phyloP scores from a whole-genome alignment of 225 moss, liverwort and hornwort genomes.

The Straminergon stramineum region DNA sequence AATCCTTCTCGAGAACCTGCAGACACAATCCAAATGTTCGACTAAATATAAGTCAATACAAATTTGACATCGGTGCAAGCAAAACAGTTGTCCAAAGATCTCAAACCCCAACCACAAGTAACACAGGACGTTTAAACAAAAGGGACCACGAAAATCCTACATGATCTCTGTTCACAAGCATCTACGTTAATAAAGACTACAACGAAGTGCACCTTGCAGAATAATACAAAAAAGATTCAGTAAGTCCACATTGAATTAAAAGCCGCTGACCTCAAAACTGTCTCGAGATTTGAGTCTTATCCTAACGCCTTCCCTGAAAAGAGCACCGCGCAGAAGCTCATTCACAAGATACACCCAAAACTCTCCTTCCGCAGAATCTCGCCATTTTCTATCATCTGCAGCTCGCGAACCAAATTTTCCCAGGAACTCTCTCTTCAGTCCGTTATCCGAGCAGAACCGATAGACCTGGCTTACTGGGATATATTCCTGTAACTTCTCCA shows the following conservation, averaged over 20 bases:
- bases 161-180: neutral
- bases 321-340: constrained; percentile 45
- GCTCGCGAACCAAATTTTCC: constrained; percentile 47
- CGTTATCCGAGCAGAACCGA: constrained; percentile 34
- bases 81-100: neutral
- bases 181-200: neutral
- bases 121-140: neutral
- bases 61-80: neutral
- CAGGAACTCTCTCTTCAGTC: constrained; percentile 47
- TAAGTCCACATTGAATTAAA: neutral
- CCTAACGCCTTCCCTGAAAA: constrained; percentile 50
- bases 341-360: constrained; percentile 56
- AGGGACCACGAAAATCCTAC: neutral
- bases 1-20: constrained; percentile 56
- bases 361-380: constrained; percentile 35
- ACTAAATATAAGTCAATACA: neutral
- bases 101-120: neutral
- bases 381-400: constrained; percentile 47
- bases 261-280: constrained; percentile 37
- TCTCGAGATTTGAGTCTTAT: constrained; percentile 46
- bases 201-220: neutral
- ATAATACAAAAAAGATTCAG: neutral
- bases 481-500: constrained; percentile 47
- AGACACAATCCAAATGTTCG: neutral
- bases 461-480: constrained; percentile 37